Evolutionary conservation across 2,329 filamentous ascomycete genomes (phyloP), one percentile per base, ranked within the genome.

Genomic region (Colletotrichum agaves): DNA sequence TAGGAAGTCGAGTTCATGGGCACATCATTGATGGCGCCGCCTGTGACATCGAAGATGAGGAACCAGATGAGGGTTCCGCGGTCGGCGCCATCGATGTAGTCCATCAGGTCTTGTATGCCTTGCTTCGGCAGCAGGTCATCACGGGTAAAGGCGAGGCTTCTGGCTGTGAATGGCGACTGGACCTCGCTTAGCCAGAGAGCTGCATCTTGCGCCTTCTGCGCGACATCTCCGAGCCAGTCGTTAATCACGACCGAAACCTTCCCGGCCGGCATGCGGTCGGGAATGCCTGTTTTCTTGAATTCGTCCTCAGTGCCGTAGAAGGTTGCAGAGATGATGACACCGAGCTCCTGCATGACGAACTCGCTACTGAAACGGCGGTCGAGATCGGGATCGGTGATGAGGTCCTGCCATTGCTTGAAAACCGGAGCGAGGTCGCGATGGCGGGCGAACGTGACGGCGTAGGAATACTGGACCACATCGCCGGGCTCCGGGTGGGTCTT

Each of bases 161-260:
- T 89, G 71, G 84, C 80, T 65, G 86, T 86, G 71, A 91, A 91
- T 0, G 83, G 78, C 0, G 78, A 78, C 2, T 83, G 80, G 0
- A 85, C 64, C 12, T 84, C 82, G 75, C 79, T 80, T 70, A 85
- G 75, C 74, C 80, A 80, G 4, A 88, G 77, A 0, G 77, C 83
- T 12, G 81, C 80, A 41, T 82, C 79, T 68, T 88, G 81, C 12
- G 83, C 85, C 66, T 84, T 80, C 47, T 86, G 80, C 0, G 83
- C 80, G 5, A 91, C 78, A 52, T 88, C 81, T 6, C 82, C 88
- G 19, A 91, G 78, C 88, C 89, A 93, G 77, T 91, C 87, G 44
- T 84, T 83, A n/a, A 85, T 81, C 5, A 87, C 72, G 10, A 83
- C 80, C 4, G 80, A 71, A 11, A 74, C 75, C 5, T 79, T 74